phyloP scores from a whole-genome alignment of 2,329 filamentous ascomycete species.

The Fusarium haematococcum region DNA sequence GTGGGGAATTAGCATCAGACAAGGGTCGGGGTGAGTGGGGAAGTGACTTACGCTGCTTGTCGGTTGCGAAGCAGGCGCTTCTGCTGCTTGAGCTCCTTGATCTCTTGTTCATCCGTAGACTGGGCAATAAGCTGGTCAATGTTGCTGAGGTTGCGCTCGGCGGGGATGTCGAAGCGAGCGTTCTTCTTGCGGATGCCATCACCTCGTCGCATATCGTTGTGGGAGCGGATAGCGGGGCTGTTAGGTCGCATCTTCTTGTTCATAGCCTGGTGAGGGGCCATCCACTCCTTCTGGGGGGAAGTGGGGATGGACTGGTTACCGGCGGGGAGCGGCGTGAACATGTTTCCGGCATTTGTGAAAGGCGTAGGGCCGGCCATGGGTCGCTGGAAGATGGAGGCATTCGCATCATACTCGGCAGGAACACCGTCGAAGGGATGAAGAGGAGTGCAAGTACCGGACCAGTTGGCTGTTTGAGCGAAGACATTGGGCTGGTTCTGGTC shows the following conservation, averaged over 20 bases:
- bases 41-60: conserved; percentile 85
- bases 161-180: conserved; percentile 95
- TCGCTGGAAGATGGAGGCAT: conserved; percentile 65
- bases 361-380: conserved; percentile 65
- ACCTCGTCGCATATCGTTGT: conserved; percentile 81
- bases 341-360: conserved; percentile 65
- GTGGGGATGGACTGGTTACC: conserved; percentile 63
- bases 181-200: conserved; percentile 99
- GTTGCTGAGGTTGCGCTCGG: conserved; percentile 91
- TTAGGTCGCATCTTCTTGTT: conserved; percentile 73
- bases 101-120: conserved; percentile 89
- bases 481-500: conserved; percentile 61
- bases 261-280: conserved; percentile 61
- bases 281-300: conserved; percentile 71
- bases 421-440: conserved; percentile 74
- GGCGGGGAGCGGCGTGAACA: conserved; percentile 65
- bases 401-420: conserved; percentile 66
- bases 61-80: conserved; percentile 95
- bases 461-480: conserved; percentile 61
- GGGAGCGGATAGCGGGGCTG: conserved; percentile 77
- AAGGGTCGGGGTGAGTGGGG: conserved; percentile 10
- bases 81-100: conserved; percentile 98
- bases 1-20: conserved; percentile 27
- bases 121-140: conserved; percentile 93
- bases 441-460: conserved; percentile 80